phyloP scores from a whole-genome alignment of 352 stramenopile genomes.

The Phytophthora pseudosyringae region DNA sequence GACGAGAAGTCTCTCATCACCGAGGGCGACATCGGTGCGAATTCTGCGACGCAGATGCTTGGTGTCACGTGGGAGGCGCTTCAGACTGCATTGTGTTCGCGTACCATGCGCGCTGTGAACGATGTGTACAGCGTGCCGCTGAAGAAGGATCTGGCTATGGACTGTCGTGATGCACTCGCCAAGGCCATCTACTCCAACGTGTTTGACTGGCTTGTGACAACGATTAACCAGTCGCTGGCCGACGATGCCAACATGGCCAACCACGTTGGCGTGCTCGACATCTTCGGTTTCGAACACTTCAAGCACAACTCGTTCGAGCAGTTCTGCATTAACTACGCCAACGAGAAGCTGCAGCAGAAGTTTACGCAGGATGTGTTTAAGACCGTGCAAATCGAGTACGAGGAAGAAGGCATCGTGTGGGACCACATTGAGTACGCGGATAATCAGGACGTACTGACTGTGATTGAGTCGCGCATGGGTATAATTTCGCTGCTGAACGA shows the following conservation, averaged over 20 bases:
- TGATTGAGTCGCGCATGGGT: conserved; percentile 90
- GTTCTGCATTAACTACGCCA: conserved; percentile 94
- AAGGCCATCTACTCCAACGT: conserved; percentile 97
- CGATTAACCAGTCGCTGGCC: conserved; percentile 92
- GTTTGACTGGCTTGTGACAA: conserved; percentile 96
- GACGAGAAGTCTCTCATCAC: conserved; percentile 82
- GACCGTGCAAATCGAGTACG: conserved; percentile 95
- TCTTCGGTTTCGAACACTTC: conserved; percentile 99
- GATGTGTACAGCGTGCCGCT: conserved; percentile 79
- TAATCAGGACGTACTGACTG: conserved; percentile 88
- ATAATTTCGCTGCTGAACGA: conserved; percentile 92
- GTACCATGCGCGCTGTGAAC: conserved; percentile 84
- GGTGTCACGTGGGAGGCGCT: conserved; percentile 91
- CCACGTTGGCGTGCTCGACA: conserved; percentile 97
- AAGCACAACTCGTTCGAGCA: conserved; percentile 96
- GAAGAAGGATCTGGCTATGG: conserved; percentile 85
- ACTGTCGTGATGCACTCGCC: conserved; percentile 94
- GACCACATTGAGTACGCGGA: conserved; percentile 92
- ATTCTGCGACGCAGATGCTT: conserved; percentile 82
- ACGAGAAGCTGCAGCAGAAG: conserved; percentile 94
- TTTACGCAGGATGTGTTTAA: conserved; percentile 93
- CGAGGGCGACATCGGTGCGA: conserved; percentile 46
- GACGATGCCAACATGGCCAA: conserved; percentile 84
- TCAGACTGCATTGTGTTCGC: conserved; percentile 92
- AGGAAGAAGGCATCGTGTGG: conserved; percentile 93